Base-by-base conservation (phyloP, 805 yeast species). In the Candida sphagnicola region DNA sequence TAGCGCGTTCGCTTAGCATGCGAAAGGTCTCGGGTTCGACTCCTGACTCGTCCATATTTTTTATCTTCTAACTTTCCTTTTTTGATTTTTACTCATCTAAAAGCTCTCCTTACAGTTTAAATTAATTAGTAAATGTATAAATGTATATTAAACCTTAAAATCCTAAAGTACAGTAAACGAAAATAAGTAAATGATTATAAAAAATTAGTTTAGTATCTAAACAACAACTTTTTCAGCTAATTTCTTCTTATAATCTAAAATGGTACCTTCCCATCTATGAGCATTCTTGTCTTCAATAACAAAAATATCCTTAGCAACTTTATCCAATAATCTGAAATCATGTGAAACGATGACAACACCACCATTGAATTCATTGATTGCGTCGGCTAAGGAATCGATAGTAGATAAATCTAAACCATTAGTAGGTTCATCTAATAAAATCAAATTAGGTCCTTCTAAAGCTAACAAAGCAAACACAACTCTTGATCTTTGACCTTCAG, bases 401-500 rank as follows among this genome's bases (percentile, higher is more conserved):
- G 99, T 90, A 58, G 97, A 89, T 56, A 93, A 91, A 75, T 93
- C 99, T 68, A 93, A 76, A 77, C 98, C 98, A 78, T 93, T 93
- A 51, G 99, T 93, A 79, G 99, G 99, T 82, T 93, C 99, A 75
- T 93, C 99, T 70, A 93, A 75, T 61, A 93, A 73, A 56, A 93
- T 74, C 65, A 93, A 87, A 70, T 93, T 93, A 58, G 99, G 99
- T 47, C 85, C 72, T 71, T 93, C 97, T 51, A 93, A 75, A 37
- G 99, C 99, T 58, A 93, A 78, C 51, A 93, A 74, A 8, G 98
- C 98, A 60, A 93, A 93, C 41, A 93, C 99, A 51, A 93, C 99
- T 72, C 99, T 84, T 49, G 98, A 91, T 74, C 98, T 85, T 77
- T 93, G 99, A 67, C 99, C 99, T 76, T 93, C 99, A 14, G 97